phyloP scores from a whole-genome alignment of 352 stramenopile genomes.

The Phytophthora nicotianae region DNA sequence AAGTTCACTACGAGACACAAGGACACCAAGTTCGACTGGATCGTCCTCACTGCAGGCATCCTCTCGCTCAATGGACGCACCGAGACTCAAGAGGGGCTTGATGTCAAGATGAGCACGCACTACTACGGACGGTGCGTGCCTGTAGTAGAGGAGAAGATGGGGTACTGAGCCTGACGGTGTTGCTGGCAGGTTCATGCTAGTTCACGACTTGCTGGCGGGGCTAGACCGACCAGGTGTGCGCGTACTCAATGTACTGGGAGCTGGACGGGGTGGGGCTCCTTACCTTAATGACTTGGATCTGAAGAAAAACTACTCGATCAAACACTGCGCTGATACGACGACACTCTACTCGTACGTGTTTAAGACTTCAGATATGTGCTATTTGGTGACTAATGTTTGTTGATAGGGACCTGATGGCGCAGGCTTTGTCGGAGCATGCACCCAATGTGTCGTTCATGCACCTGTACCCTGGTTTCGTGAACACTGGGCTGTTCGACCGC shows the following conservation, averaged over 20 bases:
- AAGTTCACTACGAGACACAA: constrained; percentile 32
- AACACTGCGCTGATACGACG: constrained; percentile 29
- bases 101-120: constrained; percentile 42
- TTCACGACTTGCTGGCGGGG: constrained; percentile 27
- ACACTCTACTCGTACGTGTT: constrained; percentile 38
- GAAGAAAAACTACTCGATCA: constrained; percentile 35
- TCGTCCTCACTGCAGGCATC: constrained; percentile 32
- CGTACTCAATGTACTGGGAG: constrained; percentile 36
- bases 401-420: constrained; percentile 33
- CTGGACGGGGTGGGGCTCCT: constrained; percentile 29
- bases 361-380: not conserved
- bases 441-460: constrained; percentile 41
- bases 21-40: constrained; percentile 37
- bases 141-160: not conserved
- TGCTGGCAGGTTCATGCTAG: constrained; percentile 35
- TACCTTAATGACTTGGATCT: constrained; percentile 36
- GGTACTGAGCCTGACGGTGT: constrained; percentile 2
- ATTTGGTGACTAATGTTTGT: not conserved
- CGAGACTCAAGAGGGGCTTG: constrained; percentile 34
- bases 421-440: constrained; percentile 33
- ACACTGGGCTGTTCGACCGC: constrained; percentile 26
- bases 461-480: constrained; percentile 39
- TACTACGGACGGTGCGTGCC: constrained; percentile 34
- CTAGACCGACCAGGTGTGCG: constrained; percentile 31
- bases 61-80: constrained; percentile 37